These are phyloP conservation scores for Combretum micranthum DNA, from an alignment of 345 rosid genomes.

Conservation along the genomic window DNA sequence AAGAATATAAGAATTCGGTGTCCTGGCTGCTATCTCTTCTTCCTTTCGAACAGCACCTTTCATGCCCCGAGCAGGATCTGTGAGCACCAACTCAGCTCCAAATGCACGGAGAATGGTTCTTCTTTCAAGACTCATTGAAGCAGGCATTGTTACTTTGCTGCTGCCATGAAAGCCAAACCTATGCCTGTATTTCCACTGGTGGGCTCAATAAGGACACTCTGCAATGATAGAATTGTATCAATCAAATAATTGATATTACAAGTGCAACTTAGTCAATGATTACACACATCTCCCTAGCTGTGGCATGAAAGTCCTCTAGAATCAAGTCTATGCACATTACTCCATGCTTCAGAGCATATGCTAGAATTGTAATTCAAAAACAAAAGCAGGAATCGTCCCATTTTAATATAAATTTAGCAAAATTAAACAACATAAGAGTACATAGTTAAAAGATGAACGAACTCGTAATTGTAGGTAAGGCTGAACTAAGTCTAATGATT, in stretches of 20 bases:
- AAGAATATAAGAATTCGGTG: constrained; percentile 55
- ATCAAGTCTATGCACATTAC: too few relatives aligned
- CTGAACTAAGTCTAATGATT: too few relatives aligned
- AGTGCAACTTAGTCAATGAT: not conserved
- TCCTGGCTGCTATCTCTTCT: constrained; percentile 49
- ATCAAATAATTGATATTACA: constrained; percentile 6
- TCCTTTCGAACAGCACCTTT: constrained; percentile 71
- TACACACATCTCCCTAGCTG: not conserved
- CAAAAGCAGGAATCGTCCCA: too few relatives aligned
- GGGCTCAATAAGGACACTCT: constrained; percentile 74
- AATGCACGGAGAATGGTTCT: constrained; percentile 72
- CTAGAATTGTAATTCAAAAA: too few relatives aligned
- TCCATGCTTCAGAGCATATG: too few relatives aligned
- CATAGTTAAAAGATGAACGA: too few relatives aligned
- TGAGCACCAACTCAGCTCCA: constrained; percentile 72
- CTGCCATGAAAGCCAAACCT: constrained; percentile 72
- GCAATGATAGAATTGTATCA: constrained; percentile 8
- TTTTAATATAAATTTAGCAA: too few relatives aligned
- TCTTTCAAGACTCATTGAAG: constrained; percentile 83
- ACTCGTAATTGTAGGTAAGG: too few relatives aligned
- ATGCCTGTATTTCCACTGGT: constrained; percentile 71
- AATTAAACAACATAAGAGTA: too few relatives aligned
- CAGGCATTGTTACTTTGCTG: constrained; percentile 75
- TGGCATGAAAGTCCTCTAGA: too few relatives aligned
- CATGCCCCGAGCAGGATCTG: constrained; percentile 61